These are phyloP conservation scores for Flammula alnicola DNA, from an alignment of 1,284 basidiomycete genomes.

Conservation along the genomic window DNA sequence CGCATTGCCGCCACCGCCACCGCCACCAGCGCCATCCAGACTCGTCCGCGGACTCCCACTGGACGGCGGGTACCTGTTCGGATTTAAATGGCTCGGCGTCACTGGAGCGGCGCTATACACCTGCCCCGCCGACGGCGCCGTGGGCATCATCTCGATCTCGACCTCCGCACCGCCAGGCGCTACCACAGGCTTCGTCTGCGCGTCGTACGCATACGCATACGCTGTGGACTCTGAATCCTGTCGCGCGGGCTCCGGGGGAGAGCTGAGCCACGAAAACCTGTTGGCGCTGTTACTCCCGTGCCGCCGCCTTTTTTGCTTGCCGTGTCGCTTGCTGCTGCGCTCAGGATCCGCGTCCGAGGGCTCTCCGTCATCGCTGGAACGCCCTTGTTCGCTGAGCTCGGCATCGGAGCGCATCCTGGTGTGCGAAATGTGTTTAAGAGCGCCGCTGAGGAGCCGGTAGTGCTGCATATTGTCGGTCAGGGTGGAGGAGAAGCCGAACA, in stretches of 20 bases:
- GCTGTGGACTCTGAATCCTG: too few relatives aligned
- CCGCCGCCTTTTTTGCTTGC: too few relatives aligned
- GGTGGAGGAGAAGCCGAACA: conserved; percentile 36
- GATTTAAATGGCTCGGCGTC: conserved; percentile 28
- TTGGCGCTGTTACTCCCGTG: too few relatives aligned
- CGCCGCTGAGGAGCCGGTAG: conserved; percentile 33
- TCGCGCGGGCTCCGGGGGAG: not conserved
- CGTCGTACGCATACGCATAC: not conserved
- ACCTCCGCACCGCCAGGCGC: conserved; percentile 11
- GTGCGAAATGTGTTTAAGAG: too few relatives aligned
- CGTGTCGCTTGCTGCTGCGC: too few relatives aligned
- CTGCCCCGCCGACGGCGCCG: conserved; percentile 17
- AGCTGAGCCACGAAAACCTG: conserved; percentile 10
- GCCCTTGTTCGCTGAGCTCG: too few relatives aligned
- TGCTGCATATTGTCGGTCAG: conserved; percentile 38
- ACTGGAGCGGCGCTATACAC: conserved; percentile 19
- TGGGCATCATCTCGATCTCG: conserved; percentile 21
- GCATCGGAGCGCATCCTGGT: too few relatives aligned
- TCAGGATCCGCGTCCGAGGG: too few relatives aligned
- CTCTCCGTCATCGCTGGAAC: too few relatives aligned
- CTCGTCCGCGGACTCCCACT: too few relatives aligned
- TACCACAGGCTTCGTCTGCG: conserved; percentile 1
- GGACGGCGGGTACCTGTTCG: conserved; percentile 49
- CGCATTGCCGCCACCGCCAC: conserved; percentile 29
- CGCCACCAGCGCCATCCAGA: too few relatives aligned